phyloP scores from a whole-genome alignment of 441 rosid genomes.

The Isatis lusitanica region DNA sequence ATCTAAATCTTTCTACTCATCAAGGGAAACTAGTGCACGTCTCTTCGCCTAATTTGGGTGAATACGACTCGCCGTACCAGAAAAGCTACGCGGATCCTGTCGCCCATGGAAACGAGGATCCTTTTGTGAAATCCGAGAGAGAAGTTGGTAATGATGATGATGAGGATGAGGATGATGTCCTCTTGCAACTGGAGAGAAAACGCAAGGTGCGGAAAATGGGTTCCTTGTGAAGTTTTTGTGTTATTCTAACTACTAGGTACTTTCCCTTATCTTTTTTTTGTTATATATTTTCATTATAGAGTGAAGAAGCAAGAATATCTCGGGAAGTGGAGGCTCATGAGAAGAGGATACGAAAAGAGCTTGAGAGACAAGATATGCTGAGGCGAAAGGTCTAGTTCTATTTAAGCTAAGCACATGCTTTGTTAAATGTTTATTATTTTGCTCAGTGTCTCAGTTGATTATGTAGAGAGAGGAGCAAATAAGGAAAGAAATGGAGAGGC shows the following conservation, averaged over 20 bases:
- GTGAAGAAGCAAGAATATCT: constrained; percentile 83
- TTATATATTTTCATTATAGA: constrained; percentile 42
- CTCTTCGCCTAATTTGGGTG: constrained; percentile 48
- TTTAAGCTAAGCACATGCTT: constrained; percentile 10
- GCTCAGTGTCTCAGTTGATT: constrained; percentile 20
- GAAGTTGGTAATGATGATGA: constrained; percentile 55
- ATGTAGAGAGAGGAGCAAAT: constrained; percentile 84
- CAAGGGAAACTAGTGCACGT: constrained; percentile 54
- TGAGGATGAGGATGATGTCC: constrained; percentile 58
- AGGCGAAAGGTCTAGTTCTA: constrained; percentile 68
- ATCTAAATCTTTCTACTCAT: constrained; percentile 67
- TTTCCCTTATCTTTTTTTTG: constrained; percentile 9
- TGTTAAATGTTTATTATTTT: not conserved
- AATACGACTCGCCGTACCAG: constrained; percentile 50
- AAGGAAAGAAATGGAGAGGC: constrained; percentile 91
- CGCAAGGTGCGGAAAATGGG: constrained; percentile 53
- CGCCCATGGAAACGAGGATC: constrained; percentile 49
- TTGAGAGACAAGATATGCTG: constrained; percentile 82
- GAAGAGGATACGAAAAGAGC: constrained; percentile 83
- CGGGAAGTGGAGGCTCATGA: constrained; percentile 87
- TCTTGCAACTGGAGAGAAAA: constrained; percentile 60
- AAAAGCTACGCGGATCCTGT: constrained; percentile 47
- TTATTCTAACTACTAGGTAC: not conserved
- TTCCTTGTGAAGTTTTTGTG: constrained; percentile 1
- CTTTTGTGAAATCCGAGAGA: constrained; percentile 53